Base-by-base conservation (phyloP, 805 yeast genomes). In the Candida krabiensis region DNA sequence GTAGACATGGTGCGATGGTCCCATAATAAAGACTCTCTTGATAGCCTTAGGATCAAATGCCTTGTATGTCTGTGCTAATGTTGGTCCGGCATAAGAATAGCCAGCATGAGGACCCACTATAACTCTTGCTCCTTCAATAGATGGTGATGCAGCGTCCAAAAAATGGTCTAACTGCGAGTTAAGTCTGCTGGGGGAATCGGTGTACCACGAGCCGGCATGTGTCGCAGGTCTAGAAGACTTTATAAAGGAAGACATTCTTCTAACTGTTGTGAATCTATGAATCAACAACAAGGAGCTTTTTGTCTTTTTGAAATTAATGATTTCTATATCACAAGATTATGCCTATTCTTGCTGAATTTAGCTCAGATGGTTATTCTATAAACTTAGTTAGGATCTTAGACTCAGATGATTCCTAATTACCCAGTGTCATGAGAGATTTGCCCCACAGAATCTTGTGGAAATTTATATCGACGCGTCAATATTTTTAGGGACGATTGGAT, bases 191-290 rank as follows among this genome's bases (percentile, higher is more conserved):
- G 70, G 49, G 31, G 71, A 69, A 11, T 68, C 68, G 2, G 79
- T 51, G 59, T 93, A 91, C 99, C 99, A 91, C 2, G 89, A 61
- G 2, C 98, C 98, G 3, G 96, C 83, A 60, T 91, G 97, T 2
- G 95, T 73, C 1, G 96, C 95, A 3, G 80, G 75, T 46, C 66
- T 49, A 2, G 53, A 33, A 9, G 46, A 28, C 4, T 26, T 7
- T 15, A 17, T 4, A 9, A 14, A 21, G 15, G 21, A 14, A 5
- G n/a, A 22, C 14, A 18, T 28, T 11, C 12, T 28, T 12, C 18
- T 28, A 11, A 21, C 11, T 21, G 24, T 21, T 8, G 11, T 7
- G 24, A 21, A n/a, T n/a, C n/a, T n/a, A n/a, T n/a, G n/a, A n/a
- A n/a, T n/a, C n/a, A n/a, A n/a, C n/a, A n/a, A n/a, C n/a, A n/a